Conservation (phyloP, 2,329 filamentous ascomycete species). For the Remersonia thermophila region DNA sequence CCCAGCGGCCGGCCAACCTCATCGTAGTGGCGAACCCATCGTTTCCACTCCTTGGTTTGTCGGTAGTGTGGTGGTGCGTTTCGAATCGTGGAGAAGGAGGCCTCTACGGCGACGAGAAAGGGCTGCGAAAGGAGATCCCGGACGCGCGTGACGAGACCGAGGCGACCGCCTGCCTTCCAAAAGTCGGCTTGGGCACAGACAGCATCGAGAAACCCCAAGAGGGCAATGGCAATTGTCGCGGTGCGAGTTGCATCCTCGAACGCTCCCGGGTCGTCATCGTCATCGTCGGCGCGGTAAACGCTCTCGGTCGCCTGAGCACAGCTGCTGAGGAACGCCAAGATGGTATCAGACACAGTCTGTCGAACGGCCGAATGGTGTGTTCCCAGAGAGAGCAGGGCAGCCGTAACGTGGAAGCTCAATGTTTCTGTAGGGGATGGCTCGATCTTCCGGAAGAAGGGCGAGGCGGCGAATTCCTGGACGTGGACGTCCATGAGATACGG, state of each 20-base stretch:
- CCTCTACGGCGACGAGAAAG: slow-evolving; percentile 78
- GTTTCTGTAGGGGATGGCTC: slow-evolving; percentile 83
- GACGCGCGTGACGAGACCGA: slow-evolving; percentile 60
- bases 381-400: slow-evolving; percentile 71
- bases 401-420: slow-evolving; percentile 65
- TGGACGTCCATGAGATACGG: slow-evolving; percentile 81
- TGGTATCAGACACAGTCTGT: slow-evolving; percentile 49
- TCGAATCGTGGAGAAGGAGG: slow-evolving; percentile 78
- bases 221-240: slow-evolving; percentile 66
- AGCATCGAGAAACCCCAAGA: slow-evolving; percentile 84
- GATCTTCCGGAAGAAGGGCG: slow-evolving; percentile 70
- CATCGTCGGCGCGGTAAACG: slow-evolving; percentile 40
- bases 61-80: slow-evolving; percentile 58
- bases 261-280: slow-evolving; percentile 41
- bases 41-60: slow-evolving; percentile 72
- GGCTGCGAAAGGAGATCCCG: slow-evolving; percentile 66
- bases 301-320: slow-evolving; percentile 51
- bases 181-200: slow-evolving; percentile 66
- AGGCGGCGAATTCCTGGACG: slow-evolving; percentile 62
- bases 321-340: slow-evolving; percentile 61
- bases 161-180: slow-evolving; percentile 64
- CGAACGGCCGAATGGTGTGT: slow-evolving; percentile 58
- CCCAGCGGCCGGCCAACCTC: slow-evolving; percentile 69
- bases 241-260: slow-evolving; percentile 56
- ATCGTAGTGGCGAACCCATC: slow-evolving; percentile 72